Base-by-base conservation (phyloP, 306 rosid species). In the Cicer yamashitae region DNA sequence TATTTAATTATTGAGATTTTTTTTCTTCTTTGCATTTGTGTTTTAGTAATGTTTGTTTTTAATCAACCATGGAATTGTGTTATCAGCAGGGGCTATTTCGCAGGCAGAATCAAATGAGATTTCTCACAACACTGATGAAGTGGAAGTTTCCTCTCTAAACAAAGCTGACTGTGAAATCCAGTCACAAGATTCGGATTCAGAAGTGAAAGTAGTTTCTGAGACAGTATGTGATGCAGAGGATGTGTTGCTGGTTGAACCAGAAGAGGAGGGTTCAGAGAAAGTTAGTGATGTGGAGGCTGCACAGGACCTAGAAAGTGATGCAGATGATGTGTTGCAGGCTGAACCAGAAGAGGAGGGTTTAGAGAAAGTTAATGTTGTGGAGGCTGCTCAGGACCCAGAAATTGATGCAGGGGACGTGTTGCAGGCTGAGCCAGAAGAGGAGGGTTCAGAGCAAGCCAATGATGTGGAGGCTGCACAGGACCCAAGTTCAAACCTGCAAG, bases 31-130 rank as follows among this genome's bases (percentile, higher is more conserved):
- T 38, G 43, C 3, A 12, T 11, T 38, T 38, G 70, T 44, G 18
- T 30, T 70, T 11, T 0, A 25, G 2, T 30, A 39, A 7, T 56
- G 7, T 12, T 25, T 40, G 61, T 2, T 75, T 30, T 6, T 74
- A 10, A 41, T 56, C 4, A 43, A 37, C 50, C 62, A 46, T 63
- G 48, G 5, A 47, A 11, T 22, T 57, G 62, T 48, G 30, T n/a
- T 25, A 46, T 81, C 66, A 14, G 61, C 83, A 88, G 96, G 85
- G 4, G 13, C 76, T 70, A 53, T 61, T 74, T 65, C n/a, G 45
- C 80, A 66, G 60, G 20, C 77, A 0, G 52, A 8, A 2, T 68
- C 84, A 62, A 81, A 67, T 73, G 54, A 41, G n/a, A 82, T 58
- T 50, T 67, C 86, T 1, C 82, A 73, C 45, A 79, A 63, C 25